Evolutionary conservation across 2,329 filamentous ascomycete species (phyloP), one percentile per base, ranked within the genome.

Genomic region (Parastagonospora nodorum): DNA sequence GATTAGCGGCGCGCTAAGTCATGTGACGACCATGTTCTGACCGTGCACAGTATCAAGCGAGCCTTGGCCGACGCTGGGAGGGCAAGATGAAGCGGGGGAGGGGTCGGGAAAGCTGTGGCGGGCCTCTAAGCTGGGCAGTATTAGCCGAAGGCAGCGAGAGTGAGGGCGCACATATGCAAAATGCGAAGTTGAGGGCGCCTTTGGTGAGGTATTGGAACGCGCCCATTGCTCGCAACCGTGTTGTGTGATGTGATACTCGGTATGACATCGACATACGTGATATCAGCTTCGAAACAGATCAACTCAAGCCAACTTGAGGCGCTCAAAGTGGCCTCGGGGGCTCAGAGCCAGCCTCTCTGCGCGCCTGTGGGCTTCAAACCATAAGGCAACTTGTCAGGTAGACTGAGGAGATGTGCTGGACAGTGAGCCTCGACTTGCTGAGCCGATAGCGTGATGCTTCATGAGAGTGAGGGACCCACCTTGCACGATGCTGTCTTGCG

Each of bases 81-180:
- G 42, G 38, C 29, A 24, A 52, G 40, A 40, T 52, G 50, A 45
- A 48, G 48, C 39, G 39, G 39, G 14, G 39, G 39, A 15, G 12
- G 24, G 19, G 42, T 4, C 12, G 19, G 16, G 32, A 30, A 41
- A 7, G 42, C 9, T 19, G 39, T 48, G 28, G 39, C 14, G 24
- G 38, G 27, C 39, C 38, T 24, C 35, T 11, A 37, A 16, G n/a
- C 9, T 5, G 28, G 45, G 50, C 50, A 52, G 42, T 24, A 41
- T 30, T 45, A 45, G 50, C 50, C 45, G 41, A 44, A 27, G 41
- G 38, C 50, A 48, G 41, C 36, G 40, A 45, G 37, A 10, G 14
- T 45, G 41, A 32, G 36, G 32, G 27, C 35, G 8, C 12, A 40
- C 12, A 35, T 40, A 16, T 37, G 36, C 5, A 10, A 10, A 11